Conservation (phyloP, 129 eudicot species). For the Tagetes erecta region DNA sequence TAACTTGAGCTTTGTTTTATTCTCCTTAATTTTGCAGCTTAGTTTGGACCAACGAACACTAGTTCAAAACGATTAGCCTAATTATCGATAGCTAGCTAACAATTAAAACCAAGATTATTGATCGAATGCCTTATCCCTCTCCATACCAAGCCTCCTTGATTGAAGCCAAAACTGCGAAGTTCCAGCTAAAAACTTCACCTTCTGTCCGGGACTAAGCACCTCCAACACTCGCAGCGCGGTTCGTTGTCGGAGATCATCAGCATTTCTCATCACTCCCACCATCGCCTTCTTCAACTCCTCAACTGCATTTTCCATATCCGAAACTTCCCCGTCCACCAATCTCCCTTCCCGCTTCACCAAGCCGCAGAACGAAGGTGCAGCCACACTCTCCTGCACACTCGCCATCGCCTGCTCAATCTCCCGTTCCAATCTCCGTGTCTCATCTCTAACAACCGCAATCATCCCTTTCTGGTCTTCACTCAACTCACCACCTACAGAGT, state of each 20-base stretch:
- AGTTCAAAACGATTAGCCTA: too few species aligned
- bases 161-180: slow-evolving; percentile 41
- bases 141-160: slow-evolving; percentile 39
- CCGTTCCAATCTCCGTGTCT: slow-evolving; percentile 32
- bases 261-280: slow-evolving; percentile 38
- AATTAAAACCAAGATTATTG: too few species aligned
- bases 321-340: slow-evolving; percentile 45
- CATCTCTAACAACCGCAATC: slow-evolving; percentile 28
- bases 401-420: slow-evolving; percentile 42
- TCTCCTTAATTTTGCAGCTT: too few species aligned
- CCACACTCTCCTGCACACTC: slow-evolving; percentile 53
- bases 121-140: slow-evolving; percentile 26
- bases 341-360: slow-evolving; percentile 32
- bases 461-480: slow-evolving; percentile 24
- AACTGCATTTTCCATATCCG: slow-evolving; percentile 32
- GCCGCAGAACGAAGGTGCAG: slow-evolving; percentile 36
- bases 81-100: too few species aligned
- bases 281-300: slow-evolving; percentile 39
- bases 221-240: slow-evolving; percentile 39
- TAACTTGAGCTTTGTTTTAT: too few species aligned
- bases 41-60: too few species aligned
- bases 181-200: slow-evolving; percentile 39
- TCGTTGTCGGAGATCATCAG: slow-evolving; percentile 42
- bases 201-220: slow-evolving; percentile 42
- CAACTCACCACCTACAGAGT: slow-evolving; percentile 23